Base-by-base conservation (phyloP, 2,329 filamentous ascomycete genomes). In the Plenodomus tracheiphilus region DNA sequence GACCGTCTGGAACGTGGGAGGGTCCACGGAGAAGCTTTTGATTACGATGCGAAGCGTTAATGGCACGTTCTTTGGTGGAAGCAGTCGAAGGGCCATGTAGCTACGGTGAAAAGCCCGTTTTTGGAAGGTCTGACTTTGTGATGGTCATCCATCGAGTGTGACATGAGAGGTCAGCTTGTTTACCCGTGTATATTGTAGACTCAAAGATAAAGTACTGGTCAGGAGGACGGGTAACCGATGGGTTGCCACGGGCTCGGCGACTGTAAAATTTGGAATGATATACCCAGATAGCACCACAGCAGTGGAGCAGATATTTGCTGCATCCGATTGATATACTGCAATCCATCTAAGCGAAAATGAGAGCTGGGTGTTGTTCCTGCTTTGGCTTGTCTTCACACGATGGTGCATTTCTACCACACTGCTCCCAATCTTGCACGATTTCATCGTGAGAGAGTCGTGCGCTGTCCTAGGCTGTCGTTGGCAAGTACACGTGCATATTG, bases 121-220 rank as follows among this genome's bases (percentile, higher is more conserved):
- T 50, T 58, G 55, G 58, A 66, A 64, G 50, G 46, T 41, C 51
- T 36, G 39, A 35, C 19, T 28, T 47, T 41, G 39, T 39, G 36
- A 47, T 56, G 51, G 57, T n/a, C 46, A 46, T 28, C 39, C n/a
- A 54, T 54, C 55, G 43, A 41, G 41, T 37, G 43, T 10, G 41
- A 8, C 58, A 34, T 61, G 54, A 64, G 50, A 62, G 62, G 62
- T 46, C 41, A 40, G 20, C 15, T 25, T 28, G 58, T 68, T 69
- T 67, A 69, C n/a, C 65, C 66, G 63, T 42, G 67, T 59, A 67
- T 51, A 62, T 53, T 55, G 43, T 53, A 53, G 43, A 61, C 48
- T 58, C 46, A 53, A 53, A 36, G 46, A 61, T 66, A 64, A 34
- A 59, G 56, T 50, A 55, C 54, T 58, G 41, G 38, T 19, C 48